These are phyloP conservation scores for Blepharisma stoltei DNA, from an alignment of 73 alveolate genomes.

Conservation along the genomic window DNA sequence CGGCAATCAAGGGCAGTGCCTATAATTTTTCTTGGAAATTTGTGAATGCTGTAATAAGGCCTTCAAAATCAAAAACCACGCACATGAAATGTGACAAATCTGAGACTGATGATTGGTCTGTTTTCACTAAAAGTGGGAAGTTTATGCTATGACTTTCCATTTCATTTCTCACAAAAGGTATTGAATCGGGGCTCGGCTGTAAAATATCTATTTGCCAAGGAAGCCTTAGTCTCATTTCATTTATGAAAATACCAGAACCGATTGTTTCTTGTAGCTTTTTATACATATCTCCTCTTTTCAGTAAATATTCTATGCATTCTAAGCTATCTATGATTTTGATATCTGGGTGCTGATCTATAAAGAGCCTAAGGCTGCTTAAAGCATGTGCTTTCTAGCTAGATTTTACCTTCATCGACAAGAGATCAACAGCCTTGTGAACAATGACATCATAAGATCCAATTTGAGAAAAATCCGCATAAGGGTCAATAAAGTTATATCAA, in stretches of 20 bases:
- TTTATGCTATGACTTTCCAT: neutral
- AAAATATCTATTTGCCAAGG: neutral
- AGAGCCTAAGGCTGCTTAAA: neutral
- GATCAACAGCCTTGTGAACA: constrained; percentile 9
- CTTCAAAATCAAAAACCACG: neutral
- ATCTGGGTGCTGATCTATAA: neutral
- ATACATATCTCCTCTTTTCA: neutral
- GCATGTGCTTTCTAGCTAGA: neutral
- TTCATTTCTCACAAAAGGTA: neutral
- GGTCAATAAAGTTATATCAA: neutral
- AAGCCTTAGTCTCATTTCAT: neutral
- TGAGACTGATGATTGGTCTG: neutral
- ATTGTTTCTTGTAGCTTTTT: neutral
- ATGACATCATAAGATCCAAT: neutral
- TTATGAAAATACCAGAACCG: neutral
- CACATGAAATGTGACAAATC: constrained; percentile 16
- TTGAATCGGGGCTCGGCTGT: no score
- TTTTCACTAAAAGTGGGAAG: constrained; percentile 19
- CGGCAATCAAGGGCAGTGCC: no score
- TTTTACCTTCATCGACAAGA: neutral
- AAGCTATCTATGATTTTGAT: neutral
- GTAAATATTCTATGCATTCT: neutral
- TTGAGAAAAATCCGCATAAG: neutral
- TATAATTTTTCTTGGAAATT: constrained; percentile 2
- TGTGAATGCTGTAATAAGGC: neutral